Conservation (phyloP, 371 early-diverging fungal genomes). For the Chytridium lagenaria region DNA sequence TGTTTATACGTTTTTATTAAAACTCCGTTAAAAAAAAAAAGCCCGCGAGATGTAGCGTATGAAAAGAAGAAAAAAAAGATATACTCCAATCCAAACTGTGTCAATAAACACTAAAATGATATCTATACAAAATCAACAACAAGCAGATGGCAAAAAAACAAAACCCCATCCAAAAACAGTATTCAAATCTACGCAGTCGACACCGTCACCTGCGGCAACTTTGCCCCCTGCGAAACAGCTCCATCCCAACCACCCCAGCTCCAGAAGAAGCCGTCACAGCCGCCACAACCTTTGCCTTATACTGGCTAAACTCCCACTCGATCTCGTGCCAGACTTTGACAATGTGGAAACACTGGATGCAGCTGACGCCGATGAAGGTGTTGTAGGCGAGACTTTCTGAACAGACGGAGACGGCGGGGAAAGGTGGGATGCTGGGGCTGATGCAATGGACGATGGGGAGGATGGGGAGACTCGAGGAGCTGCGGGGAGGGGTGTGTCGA, state of each 20-base stretch:
- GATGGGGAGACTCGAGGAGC: too few species aligned
- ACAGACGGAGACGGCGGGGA: neutral
- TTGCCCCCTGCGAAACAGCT: neutral
- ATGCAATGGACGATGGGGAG: too few species aligned
- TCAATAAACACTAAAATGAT: too few species aligned
- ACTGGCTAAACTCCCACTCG: neutral
- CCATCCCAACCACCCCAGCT: neutral
- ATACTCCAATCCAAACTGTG: too few species aligned
- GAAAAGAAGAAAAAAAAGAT: too few species aligned
- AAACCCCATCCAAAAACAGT: too few species aligned
- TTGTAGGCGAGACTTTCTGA: neutral
- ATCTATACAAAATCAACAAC: too few species aligned
- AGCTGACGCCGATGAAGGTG: neutral
- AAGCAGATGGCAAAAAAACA: too few species aligned
- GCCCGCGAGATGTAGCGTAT: too few species aligned
- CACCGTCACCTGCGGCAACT: constrained; percentile 9
- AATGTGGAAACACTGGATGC: neutral
- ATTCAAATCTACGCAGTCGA: neutral
- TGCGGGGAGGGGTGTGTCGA: neutral
- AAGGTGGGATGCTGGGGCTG: neutral
- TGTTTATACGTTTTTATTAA: too few species aligned
- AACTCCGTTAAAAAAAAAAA: too few species aligned
- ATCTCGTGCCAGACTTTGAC: neutral
- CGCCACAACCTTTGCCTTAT: constrained; percentile 18
- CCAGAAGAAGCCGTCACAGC: constrained; percentile 1